Percentiles rank a stretch among this genome's conserved stretches.
Evolutionary conservation across 2,329 filamentous ascomycete genomes (phyloP).

Genomic region (Ophiocordyceps camponoti-floridani): DNA sequence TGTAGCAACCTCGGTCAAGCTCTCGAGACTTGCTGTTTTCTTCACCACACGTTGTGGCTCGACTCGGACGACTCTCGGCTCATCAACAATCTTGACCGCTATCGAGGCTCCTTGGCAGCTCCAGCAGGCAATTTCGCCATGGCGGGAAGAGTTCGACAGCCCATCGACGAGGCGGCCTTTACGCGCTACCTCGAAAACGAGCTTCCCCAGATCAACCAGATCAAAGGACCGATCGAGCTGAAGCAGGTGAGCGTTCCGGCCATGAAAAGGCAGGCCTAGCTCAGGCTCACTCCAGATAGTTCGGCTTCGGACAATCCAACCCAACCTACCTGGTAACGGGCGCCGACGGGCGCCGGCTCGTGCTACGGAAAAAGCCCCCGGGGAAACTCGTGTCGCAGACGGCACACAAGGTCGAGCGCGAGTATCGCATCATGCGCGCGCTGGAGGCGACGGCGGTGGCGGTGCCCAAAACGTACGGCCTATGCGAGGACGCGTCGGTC

Average conservation of each 20-base stretch:
- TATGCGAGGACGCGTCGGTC: conserved; percentile 68
- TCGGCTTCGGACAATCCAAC: conserved; percentile 93
- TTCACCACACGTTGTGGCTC: too few species aligned
- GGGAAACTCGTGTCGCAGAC: conserved; percentile 83
- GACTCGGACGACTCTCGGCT: too few species aligned
- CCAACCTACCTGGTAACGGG: conserved; percentile 86
- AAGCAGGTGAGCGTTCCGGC: conserved; percentile 57
- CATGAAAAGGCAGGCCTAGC: not conserved
- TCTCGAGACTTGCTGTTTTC: too few species aligned
- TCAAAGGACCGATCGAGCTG: conserved; percentile 66
- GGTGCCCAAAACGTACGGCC: conserved; percentile 63
- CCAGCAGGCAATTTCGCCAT: conserved; percentile 23
- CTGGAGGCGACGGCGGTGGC: conserved; percentile 65
- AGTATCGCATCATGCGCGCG: conserved; percentile 80
- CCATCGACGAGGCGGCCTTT: conserved; percentile 66
- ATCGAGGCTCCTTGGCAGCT: not conserved
- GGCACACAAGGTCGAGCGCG: conserved; percentile 90
- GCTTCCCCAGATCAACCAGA: conserved; percentile 73
- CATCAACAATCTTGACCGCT: too few species aligned
- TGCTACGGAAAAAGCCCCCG: conserved; percentile 96
- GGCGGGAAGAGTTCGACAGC: conserved; percentile 80
- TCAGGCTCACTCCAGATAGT: conserved; percentile 31
- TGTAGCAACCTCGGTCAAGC: too few species aligned
- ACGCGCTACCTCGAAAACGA: conserved; percentile 60
- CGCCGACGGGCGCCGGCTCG: conserved; percentile 51